Conservation (phyloP, 345 rosid species). For the Aegle marmelos region DNA sequence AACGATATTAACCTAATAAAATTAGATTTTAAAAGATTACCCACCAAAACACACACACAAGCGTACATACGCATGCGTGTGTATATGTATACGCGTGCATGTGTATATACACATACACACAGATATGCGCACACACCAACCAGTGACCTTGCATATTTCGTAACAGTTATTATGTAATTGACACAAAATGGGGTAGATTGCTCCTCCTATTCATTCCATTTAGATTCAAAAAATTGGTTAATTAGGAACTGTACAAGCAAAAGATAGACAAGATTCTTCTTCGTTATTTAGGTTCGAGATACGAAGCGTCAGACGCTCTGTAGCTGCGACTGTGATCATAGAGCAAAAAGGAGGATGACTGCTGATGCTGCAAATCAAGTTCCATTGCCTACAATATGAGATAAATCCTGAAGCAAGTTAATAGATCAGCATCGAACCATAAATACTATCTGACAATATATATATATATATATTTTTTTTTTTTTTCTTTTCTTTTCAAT, state of each 20-base stretch:
- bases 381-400: conserved; percentile 24
- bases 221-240: neutral
- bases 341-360: conserved; percentile 24
- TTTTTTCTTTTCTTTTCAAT: neutral
- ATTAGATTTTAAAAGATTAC: too few relatives aligned
- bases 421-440: neutral
- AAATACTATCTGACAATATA: neutral
- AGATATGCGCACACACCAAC: too few relatives aligned
- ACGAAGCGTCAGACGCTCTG: conserved; percentile 17
- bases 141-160: neutral
- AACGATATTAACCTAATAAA: too few relatives aligned
- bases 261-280: neutral
- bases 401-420: neutral
- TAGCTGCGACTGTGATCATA: conserved; percentile 28
- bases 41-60: too few relatives aligned
- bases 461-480: too few relatives aligned
- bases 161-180: neutral
- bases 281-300: conserved; percentile 12
- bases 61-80: too few relatives aligned
- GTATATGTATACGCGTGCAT: too few relatives aligned
- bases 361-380: conserved; percentile 24
- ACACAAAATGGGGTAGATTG: neutral
- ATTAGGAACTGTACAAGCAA: neutral
- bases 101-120: too few relatives aligned
- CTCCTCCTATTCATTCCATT: neutral